phyloP scores from a whole-genome alignment of 176 grass and related monocot species.

The Carex cristatella region DNA sequence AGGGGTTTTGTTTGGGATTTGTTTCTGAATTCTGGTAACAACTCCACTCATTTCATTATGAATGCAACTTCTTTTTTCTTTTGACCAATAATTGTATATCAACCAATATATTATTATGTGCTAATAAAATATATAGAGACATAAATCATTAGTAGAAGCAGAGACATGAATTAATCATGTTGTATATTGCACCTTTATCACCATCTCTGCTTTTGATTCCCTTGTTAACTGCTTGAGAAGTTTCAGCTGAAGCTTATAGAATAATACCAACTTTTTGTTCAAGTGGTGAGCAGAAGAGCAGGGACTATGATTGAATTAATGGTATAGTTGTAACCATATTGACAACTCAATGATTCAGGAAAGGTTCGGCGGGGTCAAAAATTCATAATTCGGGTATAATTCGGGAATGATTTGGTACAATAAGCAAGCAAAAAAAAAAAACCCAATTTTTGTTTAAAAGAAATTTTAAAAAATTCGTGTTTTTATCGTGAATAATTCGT shows the following conservation, averaged over 20 bases:
- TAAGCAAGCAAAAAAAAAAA: too few relatives aligned
- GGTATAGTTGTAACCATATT: neutral
- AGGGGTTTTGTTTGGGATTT: neutral
- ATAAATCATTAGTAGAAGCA: too few relatives aligned
- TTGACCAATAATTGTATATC: neutral
- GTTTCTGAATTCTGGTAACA: slow-evolving; percentile 18
- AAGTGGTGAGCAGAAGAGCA: neutral
- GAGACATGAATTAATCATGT: neutral
- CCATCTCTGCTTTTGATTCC: neutral
- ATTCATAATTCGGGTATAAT: too few relatives aligned
- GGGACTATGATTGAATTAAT: neutral
- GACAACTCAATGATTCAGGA: too few relatives aligned
- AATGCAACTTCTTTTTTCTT: neutral
- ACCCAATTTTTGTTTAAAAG: too few relatives aligned
- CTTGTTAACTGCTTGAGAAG: neutral
- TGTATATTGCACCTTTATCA: neutral
- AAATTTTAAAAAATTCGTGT: too few relatives aligned
- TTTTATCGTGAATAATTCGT: too few relatives aligned
- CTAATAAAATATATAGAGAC: neutral
- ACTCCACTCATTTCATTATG: slow-evolving; percentile 10
- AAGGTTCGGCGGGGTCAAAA: too few relatives aligned
- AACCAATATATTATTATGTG: neutral
- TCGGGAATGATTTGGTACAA: too few relatives aligned
- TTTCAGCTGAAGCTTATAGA: neutral
- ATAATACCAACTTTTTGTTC: neutral